Evolutionary conservation across 1,284 basidiomycete genomes (phyloP), one percentile per base, ranked within the genome.

Genomic region (Moniliophthora roreri): DNA sequence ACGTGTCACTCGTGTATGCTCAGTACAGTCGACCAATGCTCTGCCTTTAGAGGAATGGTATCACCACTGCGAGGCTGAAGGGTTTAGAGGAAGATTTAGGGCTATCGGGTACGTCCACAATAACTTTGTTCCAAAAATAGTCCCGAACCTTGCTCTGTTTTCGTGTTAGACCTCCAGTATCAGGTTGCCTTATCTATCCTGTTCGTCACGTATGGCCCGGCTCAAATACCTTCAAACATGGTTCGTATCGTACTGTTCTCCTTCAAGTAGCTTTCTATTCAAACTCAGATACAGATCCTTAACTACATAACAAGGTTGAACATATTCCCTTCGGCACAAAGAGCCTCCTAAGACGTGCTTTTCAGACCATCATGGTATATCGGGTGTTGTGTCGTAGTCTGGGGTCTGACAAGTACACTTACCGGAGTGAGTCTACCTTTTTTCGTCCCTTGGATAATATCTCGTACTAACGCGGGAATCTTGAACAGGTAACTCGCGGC

Each of bases 151-250:
- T n/a, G 24, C 24, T n/a, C n/a, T n/a, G n/a, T 54, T 34, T 26
- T 28, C 16, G 28, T 11, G 36, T n/a, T 52, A 85, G 84, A 81
- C 58, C 69, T 84, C n/a, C 77, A 85, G 60, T 86, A 86, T 61
- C 73, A 75, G 11, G 80, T 78, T 0, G 70, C 83, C 7, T 70
- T 86, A 11, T 82, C 82, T 0, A 73, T 85, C 42, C 71, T 85
- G 20, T 86, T 79, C 56, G 82, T 71, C 2, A 80, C 82, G 0
- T 85, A 85, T 54, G 77, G 77, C 41, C 82, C 83, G 1, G 77
- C 78, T 8, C 82, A 86, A 62, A 77, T 87, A 42, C 84, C 84
- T 2, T 85, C 82, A 0, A 86, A 86, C 52, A 85, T 87, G 79
- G 82, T 80, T 6, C 51, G 20, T 69, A 58, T 1, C 52, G 16